Evolutionary conservation across 2,329 filamentous ascomycete genomes (phyloP), one percentile per base, ranked within the genome.

Genomic region (Pseudogymnoascus sp.): DNA sequence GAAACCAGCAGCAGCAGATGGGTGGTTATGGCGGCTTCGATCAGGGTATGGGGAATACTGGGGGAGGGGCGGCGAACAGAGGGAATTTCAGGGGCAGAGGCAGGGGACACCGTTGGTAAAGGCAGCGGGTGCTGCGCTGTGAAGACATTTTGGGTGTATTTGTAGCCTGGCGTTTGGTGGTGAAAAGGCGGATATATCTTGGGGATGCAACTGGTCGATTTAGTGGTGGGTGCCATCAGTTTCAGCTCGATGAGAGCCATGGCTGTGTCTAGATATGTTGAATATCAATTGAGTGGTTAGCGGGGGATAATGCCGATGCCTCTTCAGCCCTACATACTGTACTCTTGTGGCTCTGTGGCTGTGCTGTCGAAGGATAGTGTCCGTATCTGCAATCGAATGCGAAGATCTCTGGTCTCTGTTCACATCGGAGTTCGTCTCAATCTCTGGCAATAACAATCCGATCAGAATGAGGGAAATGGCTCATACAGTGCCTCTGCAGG

Each of bases 1-100:
- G 69, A 12, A 68, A 69, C 61, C 66, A 47, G 12, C 61, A 68
- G 47, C 68, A 70, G 60, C 67, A 67, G 38, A 66, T 66, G 63
- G 67, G 66, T 4, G 58, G 58, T 0, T 60, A 43, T 60, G 68
- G 62, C 63, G 68, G 70, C 2, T 72, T 68, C 64, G 70, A 71
- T 65, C 70, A 72, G 39, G 64, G 65, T 14, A 67, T 65, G 62
- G 65, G 64, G 53, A 63, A 65, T 43, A 62, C 61, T 7, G 68
- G 66, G 12, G 67, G 67, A n/a, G 67, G 67, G 11, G 65, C 30
- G 63, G 66, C 20, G 11, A 25, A 53, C 12, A 60, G 58, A 39
- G 58, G 58, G 3, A 70, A 68, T 50, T 71, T 71, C 63, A 68
- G 71, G 5, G 61, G 61, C 2, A 67, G 69, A 58, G 70, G 71